Evolutionary conservation across 106 monocot species (phyloP).

Genomic region (Iris macrosiphon): DNA sequence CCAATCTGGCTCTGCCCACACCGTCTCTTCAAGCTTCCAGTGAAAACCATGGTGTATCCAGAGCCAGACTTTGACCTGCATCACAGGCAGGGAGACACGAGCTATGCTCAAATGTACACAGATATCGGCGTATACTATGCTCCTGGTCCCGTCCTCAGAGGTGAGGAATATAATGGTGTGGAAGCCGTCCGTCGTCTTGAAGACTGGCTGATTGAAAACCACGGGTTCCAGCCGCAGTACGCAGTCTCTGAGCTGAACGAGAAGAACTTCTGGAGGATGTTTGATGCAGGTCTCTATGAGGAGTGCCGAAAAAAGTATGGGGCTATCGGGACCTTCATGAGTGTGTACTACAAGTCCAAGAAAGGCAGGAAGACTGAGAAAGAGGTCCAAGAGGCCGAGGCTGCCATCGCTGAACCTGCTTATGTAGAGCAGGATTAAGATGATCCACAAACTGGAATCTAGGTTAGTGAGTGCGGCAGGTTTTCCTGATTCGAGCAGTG

Average conservation of each 20-base stretch:
- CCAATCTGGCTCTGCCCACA: slow-evolving; percentile 23
- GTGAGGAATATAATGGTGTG: slow-evolving; percentile 26
- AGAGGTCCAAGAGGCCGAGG: slow-evolving; percentile 29
- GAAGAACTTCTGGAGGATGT: slow-evolving; percentile 45
- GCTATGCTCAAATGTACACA: slow-evolving; percentile 36
- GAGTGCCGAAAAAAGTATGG: slow-evolving; percentile 23
- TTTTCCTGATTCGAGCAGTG: no score
- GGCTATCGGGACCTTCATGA: slow-evolving; percentile 31
- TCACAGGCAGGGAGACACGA: slow-evolving; percentile 35
- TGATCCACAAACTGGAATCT: no score
- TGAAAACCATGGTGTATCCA: slow-evolving; percentile 28
- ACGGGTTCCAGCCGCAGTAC: slow-evolving; percentile 32
- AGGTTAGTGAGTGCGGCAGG: no score
- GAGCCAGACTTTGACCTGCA: slow-evolving; percentile 30
- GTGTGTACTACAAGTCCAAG: slow-evolving; percentile 33
- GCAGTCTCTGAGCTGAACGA: slow-evolving; percentile 31
- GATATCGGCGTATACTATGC: slow-evolving; percentile 31
- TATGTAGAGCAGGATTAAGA: slow-evolving; percentile 15
- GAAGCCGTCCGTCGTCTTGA: slow-evolving; percentile 23
- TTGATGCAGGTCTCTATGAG: slow-evolving; percentile 26
- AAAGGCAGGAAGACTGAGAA: slow-evolving; percentile 35
- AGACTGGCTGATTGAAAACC: slow-evolving; percentile 32
- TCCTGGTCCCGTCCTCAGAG: slow-evolving; percentile 19
- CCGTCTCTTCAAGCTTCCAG: slow-evolving; percentile 22
- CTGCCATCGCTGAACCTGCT: slow-evolving; percentile 14